phyloP scores from a whole-genome alignment of 2,329 filamentous ascomycete genomes.

The Claviceps pazoutovae region DNA sequence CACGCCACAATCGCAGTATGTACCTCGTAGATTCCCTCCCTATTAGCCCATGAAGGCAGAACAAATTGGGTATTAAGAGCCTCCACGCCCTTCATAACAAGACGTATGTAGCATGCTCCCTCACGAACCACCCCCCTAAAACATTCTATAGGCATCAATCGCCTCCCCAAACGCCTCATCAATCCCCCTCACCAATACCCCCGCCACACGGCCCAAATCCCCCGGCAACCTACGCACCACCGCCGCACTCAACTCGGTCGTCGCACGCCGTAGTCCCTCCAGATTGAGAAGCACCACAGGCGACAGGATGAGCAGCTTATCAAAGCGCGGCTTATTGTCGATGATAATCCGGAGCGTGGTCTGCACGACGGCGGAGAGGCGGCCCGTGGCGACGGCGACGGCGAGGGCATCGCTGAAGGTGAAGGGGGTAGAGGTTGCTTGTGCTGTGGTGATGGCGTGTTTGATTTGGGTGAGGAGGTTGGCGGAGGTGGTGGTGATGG shows the following conservation, averaged over 20 bases:
- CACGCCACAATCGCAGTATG: no score
- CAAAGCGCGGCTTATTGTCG: conserved; percentile 28
- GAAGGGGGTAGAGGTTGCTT: conserved; percentile 21
- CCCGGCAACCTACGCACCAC: conserved; percentile 27
- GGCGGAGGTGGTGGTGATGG: conserved; percentile 26
- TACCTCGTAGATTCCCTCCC: no score
- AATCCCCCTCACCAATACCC: conserved; percentile 23
- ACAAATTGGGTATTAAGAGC: no score
- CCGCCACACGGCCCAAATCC: conserved; percentile 18
- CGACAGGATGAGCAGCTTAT: conserved; percentile 26
- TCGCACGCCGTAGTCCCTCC: conserved; percentile 25
- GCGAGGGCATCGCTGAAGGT: conserved; percentile 23
- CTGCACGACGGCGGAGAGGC: conserved; percentile 24
- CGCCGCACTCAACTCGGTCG: conserved; percentile 22
- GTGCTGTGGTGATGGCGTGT: conserved; percentile 22
- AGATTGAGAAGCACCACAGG: conserved; percentile 30
- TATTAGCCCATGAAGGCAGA: no score
- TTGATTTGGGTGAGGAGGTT: conserved; percentile 26
- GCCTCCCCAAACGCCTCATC: conserved; percentile 24
- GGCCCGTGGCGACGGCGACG: conserved; percentile 23
- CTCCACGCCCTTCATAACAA: no score
- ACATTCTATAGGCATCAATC: conserved; percentile 12
- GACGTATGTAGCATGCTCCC: no score
- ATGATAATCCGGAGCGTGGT: conserved; percentile 24
- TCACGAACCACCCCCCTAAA: background rate